phyloP scores from a whole-genome alignment of 1,139 yeast genomes.

The Candida sp. region DNA sequence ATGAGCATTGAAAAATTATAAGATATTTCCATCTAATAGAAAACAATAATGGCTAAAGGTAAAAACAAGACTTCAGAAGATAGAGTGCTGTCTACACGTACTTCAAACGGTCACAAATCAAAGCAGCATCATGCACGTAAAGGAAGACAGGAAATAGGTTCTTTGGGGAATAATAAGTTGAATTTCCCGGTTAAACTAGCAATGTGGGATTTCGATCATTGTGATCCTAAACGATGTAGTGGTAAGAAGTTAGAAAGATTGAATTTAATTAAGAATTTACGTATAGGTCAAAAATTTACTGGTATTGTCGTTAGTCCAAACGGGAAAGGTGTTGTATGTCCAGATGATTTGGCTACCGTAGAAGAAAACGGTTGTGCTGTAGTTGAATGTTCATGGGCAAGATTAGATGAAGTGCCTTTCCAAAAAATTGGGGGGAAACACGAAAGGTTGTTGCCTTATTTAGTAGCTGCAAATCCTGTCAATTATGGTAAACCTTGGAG shows the following conservation, averaged over 20 bases:
- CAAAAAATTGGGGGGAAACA: conserved; percentile 86
- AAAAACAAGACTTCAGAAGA: conserved; percentile 55
- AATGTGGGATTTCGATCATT: conserved; percentile 97
- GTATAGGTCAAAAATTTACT: conserved; percentile 88
- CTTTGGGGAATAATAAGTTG: conserved; percentile 8
- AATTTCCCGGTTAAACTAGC: conserved; percentile 71
- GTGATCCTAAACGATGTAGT: conserved; percentile 97
- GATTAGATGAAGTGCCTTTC: conserved; percentile 92
- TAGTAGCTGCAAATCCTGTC: conserved; percentile 96
- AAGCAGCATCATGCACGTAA: conserved; percentile 50
- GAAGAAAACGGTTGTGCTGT: conserved; percentile 89
- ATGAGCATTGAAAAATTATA: conserved; percentile 2
- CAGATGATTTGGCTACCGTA: conserved; percentile 75
- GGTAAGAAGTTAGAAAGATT: conserved; percentile 91
- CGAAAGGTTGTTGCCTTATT: conserved; percentile 83
- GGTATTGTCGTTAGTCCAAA: conserved; percentile 94
- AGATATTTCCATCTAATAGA: neutral
- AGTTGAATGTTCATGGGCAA: conserved; percentile 98
- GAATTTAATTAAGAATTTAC: conserved; percentile 73
- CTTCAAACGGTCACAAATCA: conserved; percentile 57
- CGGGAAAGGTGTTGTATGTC: conserved; percentile 89
- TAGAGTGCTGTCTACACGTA: conserved; percentile 29
- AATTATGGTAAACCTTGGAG: conserved; percentile 98
- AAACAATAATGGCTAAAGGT: conserved; percentile 55
- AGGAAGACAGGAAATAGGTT: conserved; percentile 45